Evolutionary conservation across 2,329 filamentous ascomycete species (phyloP).

Genomic region (Xylariaceae sp.): DNA sequence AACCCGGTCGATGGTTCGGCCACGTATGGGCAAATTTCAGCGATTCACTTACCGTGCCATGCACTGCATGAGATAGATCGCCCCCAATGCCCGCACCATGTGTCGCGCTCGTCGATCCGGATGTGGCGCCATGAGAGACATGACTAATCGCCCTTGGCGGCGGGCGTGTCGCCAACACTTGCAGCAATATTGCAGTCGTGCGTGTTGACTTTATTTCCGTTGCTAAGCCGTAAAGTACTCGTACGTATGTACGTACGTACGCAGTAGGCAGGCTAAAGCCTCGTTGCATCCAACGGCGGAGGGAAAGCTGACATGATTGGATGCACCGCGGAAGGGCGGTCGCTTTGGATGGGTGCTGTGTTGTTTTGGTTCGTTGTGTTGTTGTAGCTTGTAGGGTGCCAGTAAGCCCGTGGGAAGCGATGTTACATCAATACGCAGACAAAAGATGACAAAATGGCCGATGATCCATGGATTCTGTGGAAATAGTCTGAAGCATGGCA

Average conservation of each 20-base stretch:
- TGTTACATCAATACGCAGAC: conserved; percentile 10
- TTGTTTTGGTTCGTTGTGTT: background rate
- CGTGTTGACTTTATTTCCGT: background rate
- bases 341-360: background rate
- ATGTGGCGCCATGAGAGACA: background rate
- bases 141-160: background rate
- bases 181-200: background rate
- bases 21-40: background rate
- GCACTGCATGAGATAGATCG: background rate
- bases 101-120: conserved; percentile 3
- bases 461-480: conserved; percentile 12
- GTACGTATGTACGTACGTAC: background rate
- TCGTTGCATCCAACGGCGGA: conserved; percentile 5
- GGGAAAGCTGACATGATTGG: background rate
- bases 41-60: background rate
- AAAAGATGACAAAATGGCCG: conserved; percentile 12
- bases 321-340: conserved; percentile 12
- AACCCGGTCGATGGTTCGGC: background rate
- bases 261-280: conserved; percentile 7
- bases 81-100: background rate
- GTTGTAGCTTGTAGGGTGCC: background rate
- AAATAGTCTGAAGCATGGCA: background rate
- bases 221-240: background rate
- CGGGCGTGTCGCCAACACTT: background rate
- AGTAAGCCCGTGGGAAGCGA: conserved; percentile 1